Conservation (phyloP, 441 rosid genomes). For the Melastoma candidum region DNA sequence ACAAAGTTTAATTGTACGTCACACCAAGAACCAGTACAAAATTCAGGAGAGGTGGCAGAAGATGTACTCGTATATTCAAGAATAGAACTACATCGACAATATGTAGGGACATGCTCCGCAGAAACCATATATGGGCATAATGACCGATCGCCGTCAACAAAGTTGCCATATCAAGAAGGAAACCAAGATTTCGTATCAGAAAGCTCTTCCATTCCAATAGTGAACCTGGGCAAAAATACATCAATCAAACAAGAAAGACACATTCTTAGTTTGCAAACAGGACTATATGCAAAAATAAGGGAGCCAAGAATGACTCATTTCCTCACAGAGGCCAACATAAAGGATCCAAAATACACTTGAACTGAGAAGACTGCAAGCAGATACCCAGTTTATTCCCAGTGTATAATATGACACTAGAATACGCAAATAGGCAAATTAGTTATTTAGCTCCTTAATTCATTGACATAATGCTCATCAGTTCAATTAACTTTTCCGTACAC, state of each 20-base stretch:
- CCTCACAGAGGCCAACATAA: too few species aligned
- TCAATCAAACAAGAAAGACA: slow-evolving; percentile 11
- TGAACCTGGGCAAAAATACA: slow-evolving; percentile 48
- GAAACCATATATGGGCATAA: slow-evolving; percentile 91
- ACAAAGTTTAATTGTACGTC: slow-evolving; percentile 4
- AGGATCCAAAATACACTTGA: too few species aligned
- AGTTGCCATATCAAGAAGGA: slow-evolving; percentile 88
- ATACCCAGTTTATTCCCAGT: too few species aligned
- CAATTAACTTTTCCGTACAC: too few species aligned
- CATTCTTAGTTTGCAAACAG: slow-evolving; percentile 7
- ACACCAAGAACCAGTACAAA: background rate
- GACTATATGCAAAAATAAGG: background rate
- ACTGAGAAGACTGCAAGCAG: too few species aligned
- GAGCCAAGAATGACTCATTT: too few species aligned
- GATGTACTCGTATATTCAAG: slow-evolving; percentile 82
- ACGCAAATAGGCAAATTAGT: too few species aligned
- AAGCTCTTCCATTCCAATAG: slow-evolving; percentile 90
- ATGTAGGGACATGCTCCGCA: slow-evolving; percentile 94
- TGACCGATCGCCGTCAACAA: slow-evolving; percentile 88
- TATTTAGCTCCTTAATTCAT: too few species aligned
- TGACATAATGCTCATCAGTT: too few species aligned
- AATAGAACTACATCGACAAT: slow-evolving; percentile 84
- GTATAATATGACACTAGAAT: too few species aligned
- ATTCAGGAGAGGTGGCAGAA: slow-evolving; percentile 11
- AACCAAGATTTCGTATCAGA: slow-evolving; percentile 83